Evolutionary conservation across 352 stramenopile species (phyloP).

Genomic region (Phytophthora fragariaefolia): DNA sequence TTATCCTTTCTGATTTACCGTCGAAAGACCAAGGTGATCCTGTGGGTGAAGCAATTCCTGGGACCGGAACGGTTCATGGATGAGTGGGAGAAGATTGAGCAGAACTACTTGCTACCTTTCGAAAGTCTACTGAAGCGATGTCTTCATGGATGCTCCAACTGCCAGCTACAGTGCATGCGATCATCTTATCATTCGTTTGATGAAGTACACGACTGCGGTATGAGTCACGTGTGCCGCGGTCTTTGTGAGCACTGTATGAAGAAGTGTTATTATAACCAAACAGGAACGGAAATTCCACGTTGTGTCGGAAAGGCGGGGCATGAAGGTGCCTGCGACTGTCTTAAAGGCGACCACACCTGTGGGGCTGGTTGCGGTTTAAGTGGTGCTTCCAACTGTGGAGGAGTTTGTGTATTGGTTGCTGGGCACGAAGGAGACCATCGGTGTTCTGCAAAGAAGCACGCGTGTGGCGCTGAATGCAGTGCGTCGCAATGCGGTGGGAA

Average conservation of each 20-base stretch:
- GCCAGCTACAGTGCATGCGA: slow-evolving; percentile 49
- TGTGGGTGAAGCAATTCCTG: slow-evolving; percentile 43
- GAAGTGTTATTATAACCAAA: slow-evolving; percentile 15
- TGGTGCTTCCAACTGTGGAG: slow-evolving; percentile 42
- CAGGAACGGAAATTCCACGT: slow-evolving; percentile 27
- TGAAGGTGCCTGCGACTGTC: slow-evolving; percentile 48
- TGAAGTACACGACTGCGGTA: slow-evolving; percentile 49
- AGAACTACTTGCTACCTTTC: slow-evolving; percentile 30
- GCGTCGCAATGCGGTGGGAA: slow-evolving; percentile 39
- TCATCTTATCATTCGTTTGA: slow-evolving; percentile 37
- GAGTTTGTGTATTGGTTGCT: slow-evolving; percentile 31
- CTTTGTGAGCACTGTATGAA: slow-evolving; percentile 45
- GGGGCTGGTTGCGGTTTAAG: slow-evolving; percentile 29
- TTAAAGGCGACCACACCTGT: slow-evolving; percentile 49
- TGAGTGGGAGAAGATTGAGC: slow-evolving; percentile 42
- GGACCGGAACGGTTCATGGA: slow-evolving; percentile 41
- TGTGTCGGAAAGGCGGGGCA: slow-evolving; percentile 44
- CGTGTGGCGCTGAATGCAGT: slow-evolving; percentile 37
- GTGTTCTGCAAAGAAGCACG: slow-evolving; percentile 46
- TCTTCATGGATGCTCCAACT: slow-evolving; percentile 38
- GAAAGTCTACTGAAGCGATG: slow-evolving; percentile 42
- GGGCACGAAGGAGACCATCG: slow-evolving; percentile 41
- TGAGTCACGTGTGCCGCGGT: slow-evolving; percentile 43
- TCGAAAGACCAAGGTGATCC: slow-evolving; percentile 38
- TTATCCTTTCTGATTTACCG: slow-evolving; percentile 47